Evolutionary conservation across 169 alveolate genomes (phyloP).

Genomic region (Plasmodium yoelii): DNA sequence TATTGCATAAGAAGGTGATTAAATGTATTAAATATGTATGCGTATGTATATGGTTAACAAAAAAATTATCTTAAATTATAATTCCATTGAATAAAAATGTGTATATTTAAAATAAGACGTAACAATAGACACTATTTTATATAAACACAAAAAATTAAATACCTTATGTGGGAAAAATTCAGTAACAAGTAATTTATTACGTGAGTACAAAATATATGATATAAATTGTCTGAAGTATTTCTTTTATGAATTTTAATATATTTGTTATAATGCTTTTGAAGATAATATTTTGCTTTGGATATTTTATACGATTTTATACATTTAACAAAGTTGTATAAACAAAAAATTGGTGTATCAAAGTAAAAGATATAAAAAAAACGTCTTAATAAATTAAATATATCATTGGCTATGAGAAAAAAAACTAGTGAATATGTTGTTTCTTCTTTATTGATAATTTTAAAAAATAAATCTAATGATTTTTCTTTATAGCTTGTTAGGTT

Average conservation of each 20-base stretch:
- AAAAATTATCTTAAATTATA: not conserved
- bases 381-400: conserved; percentile 40
- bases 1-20: not conserved
- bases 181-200: conserved; percentile 42
- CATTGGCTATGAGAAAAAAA: conserved; percentile 51
- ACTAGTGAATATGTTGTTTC: conserved; percentile 50
- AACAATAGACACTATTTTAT: too few species aligned
- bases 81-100: too few species aligned
- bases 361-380: conserved; percentile 40
- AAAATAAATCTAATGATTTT: conserved; percentile 28
- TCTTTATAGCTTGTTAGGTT: conserved; percentile 26
- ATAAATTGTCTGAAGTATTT: conserved; percentile 5
- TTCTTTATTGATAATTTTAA: conserved; percentile 39
- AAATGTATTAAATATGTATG: not conserved
- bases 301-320: conserved; percentile 15
- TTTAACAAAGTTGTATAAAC: conserved; percentile 34
- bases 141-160: too few species aligned
- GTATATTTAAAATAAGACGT: too few species aligned
- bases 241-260: conserved; percentile 12
- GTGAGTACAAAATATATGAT: conserved; percentile 31
- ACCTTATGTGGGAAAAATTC: conserved; percentile 24
- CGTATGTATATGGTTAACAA: not conserved
- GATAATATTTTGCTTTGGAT: conserved; percentile 12
- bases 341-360: conserved; percentile 45
- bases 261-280: conserved; percentile 43